phyloP scores from a whole-genome alignment of 2,329 filamentous ascomycete genomes.

The Fusarium xylarioides region DNA sequence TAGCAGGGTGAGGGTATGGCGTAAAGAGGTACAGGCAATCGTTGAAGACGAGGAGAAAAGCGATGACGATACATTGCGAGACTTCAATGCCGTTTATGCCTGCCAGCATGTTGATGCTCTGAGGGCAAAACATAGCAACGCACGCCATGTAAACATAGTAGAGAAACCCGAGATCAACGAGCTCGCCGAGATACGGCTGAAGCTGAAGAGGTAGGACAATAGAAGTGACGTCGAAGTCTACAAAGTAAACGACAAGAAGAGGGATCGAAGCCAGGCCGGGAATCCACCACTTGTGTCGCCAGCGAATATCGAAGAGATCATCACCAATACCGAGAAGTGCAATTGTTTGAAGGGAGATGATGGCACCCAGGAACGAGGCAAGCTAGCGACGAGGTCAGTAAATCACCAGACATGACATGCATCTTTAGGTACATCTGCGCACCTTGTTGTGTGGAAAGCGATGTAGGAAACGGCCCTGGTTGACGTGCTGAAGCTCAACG shows the following conservation, averaged over 20 bases:
- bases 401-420: neutral
- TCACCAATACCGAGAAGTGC: conserved; percentile 93
- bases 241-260: conserved; percentile 95
- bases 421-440: conserved; percentile 6
- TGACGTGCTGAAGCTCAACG: conserved; percentile 74
- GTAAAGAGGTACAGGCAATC: conserved; percentile 87
- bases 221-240: conserved; percentile 96
- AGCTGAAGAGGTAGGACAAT: conserved; percentile 90
- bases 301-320: conserved; percentile 97
- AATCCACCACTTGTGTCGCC: conserved; percentile 99
- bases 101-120: conserved; percentile 99
- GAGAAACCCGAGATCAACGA: conserved; percentile 81
- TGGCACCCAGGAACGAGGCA: conserved; percentile 91
- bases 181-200: conserved; percentile 82
- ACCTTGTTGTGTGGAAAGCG: conserved; percentile 96
- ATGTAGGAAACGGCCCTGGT: conserved; percentile 86
- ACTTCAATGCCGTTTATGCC: conserved; percentile 99
- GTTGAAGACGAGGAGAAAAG: conserved; percentile 83
- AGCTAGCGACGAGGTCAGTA: conserved; percentile 63
- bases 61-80: conserved; percentile 90
- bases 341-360: conserved; percentile 90
- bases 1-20: conserved; percentile 89
- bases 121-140: conserved; percentile 96
- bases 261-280: conserved; percentile 93
- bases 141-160: conserved; percentile 99